phyloP scores from a whole-genome alignment of 768 basidiomycete species.

The Naganishia randhawae region DNA sequence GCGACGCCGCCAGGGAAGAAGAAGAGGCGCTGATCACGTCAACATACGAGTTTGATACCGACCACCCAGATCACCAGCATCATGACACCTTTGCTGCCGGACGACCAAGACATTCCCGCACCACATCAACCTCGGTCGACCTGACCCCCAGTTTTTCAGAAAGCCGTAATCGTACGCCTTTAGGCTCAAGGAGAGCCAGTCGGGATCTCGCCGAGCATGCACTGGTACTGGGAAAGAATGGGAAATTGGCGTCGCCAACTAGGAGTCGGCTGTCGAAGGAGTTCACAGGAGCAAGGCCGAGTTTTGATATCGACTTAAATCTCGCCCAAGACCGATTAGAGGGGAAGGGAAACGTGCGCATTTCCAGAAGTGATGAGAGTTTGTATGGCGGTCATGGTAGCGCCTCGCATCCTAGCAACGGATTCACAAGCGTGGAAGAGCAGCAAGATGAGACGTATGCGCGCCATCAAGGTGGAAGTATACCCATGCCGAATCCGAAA shows the following conservation, averaged over 20 bases:
- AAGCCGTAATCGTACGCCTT: constrained; percentile 16
- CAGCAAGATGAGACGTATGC: constrained; percentile 45
- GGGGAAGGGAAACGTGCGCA: no score
- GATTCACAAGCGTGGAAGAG: background rate
- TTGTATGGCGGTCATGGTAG: background rate
- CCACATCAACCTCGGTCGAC: constrained; percentile 18
- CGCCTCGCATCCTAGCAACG: background rate
- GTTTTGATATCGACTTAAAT: background rate
- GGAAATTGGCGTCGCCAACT: background rate
- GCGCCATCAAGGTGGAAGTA: constrained; percentile 32
- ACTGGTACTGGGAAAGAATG: background rate
- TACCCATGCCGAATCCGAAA: constrained; percentile 43
- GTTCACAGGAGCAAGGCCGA: background rate
- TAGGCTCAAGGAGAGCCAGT: background rate
- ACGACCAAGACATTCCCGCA: background rate
- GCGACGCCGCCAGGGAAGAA: constrained; percentile 3
- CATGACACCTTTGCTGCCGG: background rate
- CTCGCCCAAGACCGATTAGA: background rate
- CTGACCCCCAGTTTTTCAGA: background rate
- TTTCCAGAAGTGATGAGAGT: background rate
- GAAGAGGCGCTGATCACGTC: constrained; percentile 19
- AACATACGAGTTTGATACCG: background rate
- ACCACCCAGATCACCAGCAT: background rate
- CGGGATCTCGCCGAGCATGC: constrained; percentile 10
- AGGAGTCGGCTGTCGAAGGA: constrained; percentile 7